phyloP scores from a whole-genome alignment of 306 rosid species.

The Vigna mungo region DNA sequence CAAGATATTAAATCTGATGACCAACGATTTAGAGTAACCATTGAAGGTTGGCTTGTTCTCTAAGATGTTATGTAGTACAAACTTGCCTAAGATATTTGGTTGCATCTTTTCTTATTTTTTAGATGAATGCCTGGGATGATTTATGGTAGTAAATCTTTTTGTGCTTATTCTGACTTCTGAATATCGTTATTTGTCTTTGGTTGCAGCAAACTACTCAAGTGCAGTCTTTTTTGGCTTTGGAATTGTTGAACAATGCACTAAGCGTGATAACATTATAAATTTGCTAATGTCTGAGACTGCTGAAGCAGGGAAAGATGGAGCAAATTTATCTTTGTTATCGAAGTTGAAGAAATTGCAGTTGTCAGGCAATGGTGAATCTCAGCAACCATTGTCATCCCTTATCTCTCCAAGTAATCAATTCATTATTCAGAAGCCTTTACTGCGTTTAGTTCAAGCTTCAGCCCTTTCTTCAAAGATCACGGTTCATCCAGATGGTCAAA shows the following conservation, averaged over 20 bases:
- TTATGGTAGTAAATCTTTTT: slow-evolving; percentile 23
- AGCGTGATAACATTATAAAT: slow-evolving; percentile 63
- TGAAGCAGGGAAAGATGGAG: slow-evolving; percentile 55
- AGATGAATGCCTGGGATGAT: slow-evolving; percentile 21
- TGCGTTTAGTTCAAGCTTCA: slow-evolving; percentile 67
- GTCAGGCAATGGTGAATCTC: slow-evolving; percentile 46
- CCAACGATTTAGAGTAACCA: background rate
- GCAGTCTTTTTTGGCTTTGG: slow-evolving; percentile 69
- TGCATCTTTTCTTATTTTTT: background rate
- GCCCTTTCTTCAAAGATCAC: slow-evolving; percentile 63
- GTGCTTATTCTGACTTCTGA: slow-evolving; percentile 32
- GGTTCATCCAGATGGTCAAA: slow-evolving; percentile 73
- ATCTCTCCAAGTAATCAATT: slow-evolving; percentile 57
- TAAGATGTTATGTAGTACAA: slow-evolving; percentile 10
- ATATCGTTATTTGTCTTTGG: slow-evolving; percentile 40
- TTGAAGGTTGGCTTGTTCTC: slow-evolving; percentile 18
- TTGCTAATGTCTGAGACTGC: slow-evolving; percentile 59
- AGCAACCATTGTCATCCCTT: slow-evolving; percentile 56
- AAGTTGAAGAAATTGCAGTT: slow-evolving; percentile 63
- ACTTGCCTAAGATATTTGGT: slow-evolving; percentile 4
- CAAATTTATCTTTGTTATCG: slow-evolving; percentile 54
- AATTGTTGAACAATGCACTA: slow-evolving; percentile 68
- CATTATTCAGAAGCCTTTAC: slow-evolving; percentile 56
- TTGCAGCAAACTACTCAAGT: slow-evolving; percentile 57
- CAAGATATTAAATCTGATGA: slow-evolving; percentile 19